Conservation (phyloP, 495 filamentous ascomycete genomes). For the Chlorociboria aeruginascens region DNA sequence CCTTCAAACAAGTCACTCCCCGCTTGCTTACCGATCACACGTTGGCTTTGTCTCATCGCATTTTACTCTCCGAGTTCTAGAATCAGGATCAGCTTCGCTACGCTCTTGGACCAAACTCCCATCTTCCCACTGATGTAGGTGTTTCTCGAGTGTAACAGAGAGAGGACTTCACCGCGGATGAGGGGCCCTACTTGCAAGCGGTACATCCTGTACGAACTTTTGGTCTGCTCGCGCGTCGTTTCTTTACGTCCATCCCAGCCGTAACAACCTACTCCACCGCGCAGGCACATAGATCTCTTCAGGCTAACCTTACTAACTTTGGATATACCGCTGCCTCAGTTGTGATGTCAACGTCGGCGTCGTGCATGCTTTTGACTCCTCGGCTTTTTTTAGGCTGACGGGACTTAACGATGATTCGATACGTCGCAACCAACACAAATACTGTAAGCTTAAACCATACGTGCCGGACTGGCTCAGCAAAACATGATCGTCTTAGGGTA, state of each 20-base stretch:
- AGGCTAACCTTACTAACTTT: slow-evolving; percentile 4
- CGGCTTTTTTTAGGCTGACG: too few relatives aligned
- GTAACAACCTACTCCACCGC: slow-evolving; percentile 3
- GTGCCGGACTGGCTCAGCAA: too few relatives aligned
- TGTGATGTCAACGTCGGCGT: slow-evolving; percentile 4
- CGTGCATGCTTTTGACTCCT: neutral
- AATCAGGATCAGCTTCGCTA: slow-evolving; percentile 9
- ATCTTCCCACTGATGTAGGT: too few relatives aligned
- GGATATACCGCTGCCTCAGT: slow-evolving; percentile 5
- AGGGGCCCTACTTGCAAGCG: slow-evolving; percentile 13
- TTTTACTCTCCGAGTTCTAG: slow-evolving; percentile 33
- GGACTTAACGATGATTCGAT: too few relatives aligned
- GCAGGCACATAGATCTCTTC: slow-evolving; percentile 9
- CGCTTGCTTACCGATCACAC: slow-evolving; percentile 33
- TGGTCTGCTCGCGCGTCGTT: slow-evolving; percentile 12
- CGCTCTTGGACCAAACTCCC: neutral
- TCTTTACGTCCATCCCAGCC: slow-evolving; percentile 12
- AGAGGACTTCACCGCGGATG: slow-evolving; percentile 1
- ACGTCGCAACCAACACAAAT: too few relatives aligned
- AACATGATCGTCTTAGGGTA: too few relatives aligned
- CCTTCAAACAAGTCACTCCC: slow-evolving; percentile 7
- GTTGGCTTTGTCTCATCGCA: slow-evolving; percentile 42
- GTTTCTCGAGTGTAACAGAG: neutral
- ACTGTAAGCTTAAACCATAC: too few relatives aligned
- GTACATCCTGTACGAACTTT: slow-evolving; percentile 13